phyloP scores from a whole-genome alignment of 1,284 basidiomycete genomes.

The Ceratobasidium sp. region DNA sequence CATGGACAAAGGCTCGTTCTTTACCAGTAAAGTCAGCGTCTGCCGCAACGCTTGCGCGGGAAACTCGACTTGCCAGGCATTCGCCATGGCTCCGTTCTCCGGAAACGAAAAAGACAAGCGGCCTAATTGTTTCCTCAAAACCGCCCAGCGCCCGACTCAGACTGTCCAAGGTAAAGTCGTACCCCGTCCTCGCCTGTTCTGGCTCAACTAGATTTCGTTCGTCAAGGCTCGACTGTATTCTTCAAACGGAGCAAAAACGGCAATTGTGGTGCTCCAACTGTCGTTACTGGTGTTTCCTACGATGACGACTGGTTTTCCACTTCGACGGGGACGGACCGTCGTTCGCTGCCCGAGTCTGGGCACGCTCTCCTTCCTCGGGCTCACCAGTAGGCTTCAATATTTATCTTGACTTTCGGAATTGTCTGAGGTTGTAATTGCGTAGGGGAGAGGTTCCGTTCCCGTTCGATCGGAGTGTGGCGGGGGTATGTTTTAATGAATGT shows the following conservation, averaged over 20 bases:
- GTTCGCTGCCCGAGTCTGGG: background rate
- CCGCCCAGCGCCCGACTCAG: background rate
- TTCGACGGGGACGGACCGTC: background rate
- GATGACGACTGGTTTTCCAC: slow-evolving; percentile 4
- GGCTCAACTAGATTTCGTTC: background rate
- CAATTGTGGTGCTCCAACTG: background rate
- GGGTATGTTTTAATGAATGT: background rate
- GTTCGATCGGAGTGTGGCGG: background rate
- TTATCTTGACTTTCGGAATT: background rate
- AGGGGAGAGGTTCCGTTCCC: slow-evolving; percentile 20
- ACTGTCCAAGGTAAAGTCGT: background rate
- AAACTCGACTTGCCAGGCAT: slow-evolving; percentile 1
- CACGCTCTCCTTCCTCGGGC: background rate
- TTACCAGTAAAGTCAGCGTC: slow-evolving; percentile 1
- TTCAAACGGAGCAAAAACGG: background rate
- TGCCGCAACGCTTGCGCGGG: slow-evolving; percentile 12
- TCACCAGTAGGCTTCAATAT: background rate
- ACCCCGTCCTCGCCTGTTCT: background rate
- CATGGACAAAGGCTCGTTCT: slow-evolving; percentile 7
- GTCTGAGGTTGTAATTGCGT: background rate
- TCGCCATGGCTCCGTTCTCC: background rate
- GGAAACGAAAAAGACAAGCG: slow-evolving; percentile 10
- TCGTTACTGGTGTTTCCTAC: background rate
- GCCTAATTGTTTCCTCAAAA: slow-evolving; percentile 2
- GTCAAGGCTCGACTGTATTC: background rate